phyloP scores from a whole-genome alignment of 225 moss, liverwort and hornwort species.

The Climacium dendroides region DNA sequence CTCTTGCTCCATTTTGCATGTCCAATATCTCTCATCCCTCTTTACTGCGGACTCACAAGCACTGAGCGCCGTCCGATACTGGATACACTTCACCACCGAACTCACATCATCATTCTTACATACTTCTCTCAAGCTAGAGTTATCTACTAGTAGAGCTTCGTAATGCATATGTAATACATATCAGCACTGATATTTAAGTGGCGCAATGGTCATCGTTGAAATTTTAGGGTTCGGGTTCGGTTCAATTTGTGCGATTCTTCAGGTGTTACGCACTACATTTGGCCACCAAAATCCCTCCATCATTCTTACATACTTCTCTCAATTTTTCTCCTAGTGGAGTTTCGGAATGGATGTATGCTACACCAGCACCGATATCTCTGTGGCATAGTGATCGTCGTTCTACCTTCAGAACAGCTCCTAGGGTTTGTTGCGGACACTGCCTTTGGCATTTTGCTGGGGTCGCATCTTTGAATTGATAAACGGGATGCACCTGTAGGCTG shows the following conservation, averaged over 20 bases:
- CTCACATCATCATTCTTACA: not conserved
- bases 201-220: not conserved
- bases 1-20: not conserved
- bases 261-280: not conserved
- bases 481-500: not conserved
- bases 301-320: not conserved
- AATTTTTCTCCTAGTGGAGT: not conserved
- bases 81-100: not conserved
- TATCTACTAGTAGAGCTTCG: not conserved
- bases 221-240: constrained; percentile 1
- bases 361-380: not conserved
- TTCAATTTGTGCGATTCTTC: not conserved
- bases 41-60: not conserved
- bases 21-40: not conserved
- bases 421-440: not conserved
- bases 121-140: not conserved
- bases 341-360: not conserved
- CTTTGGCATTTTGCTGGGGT: not conserved
- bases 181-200: not conserved
- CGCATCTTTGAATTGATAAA: not conserved
- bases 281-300: not conserved
- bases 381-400: not conserved
- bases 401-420: not conserved
- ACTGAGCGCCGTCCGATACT: not conserved
- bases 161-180: not conserved